Conservation (phyloP, 2,329 filamentous ascomycete genomes). For the Fusarium papillatum region DNA sequence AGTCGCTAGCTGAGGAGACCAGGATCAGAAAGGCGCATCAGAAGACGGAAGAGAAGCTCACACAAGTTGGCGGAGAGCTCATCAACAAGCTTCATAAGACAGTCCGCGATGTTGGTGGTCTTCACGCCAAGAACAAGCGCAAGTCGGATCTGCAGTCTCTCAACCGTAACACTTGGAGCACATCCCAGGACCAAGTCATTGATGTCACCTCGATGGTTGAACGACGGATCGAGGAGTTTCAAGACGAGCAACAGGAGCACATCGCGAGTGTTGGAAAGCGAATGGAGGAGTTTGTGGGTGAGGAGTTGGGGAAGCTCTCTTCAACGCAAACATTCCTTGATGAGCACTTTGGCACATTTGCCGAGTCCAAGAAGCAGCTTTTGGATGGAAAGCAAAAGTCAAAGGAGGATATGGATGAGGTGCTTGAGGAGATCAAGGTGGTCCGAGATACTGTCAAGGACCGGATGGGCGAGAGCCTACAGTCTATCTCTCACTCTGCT, state of each 20-base stretch:
- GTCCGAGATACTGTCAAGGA: slow-evolving; percentile 90
- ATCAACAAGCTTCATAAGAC: slow-evolving; percentile 84
- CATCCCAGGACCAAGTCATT: slow-evolving; percentile 81
- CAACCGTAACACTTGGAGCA: slow-evolving; percentile 85
- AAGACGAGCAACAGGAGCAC: slow-evolving; percentile 78
- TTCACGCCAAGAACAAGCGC: slow-evolving; percentile 89
- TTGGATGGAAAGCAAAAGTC: slow-evolving; percentile 77
- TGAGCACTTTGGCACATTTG: slow-evolving; percentile 77
- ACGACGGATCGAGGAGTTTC: slow-evolving; percentile 79
- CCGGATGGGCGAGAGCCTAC: slow-evolving; percentile 86
- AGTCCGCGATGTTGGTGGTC: slow-evolving; percentile 82
- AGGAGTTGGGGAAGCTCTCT: slow-evolving; percentile 80
- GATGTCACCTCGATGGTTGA: slow-evolving; percentile 86
- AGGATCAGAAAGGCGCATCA: slow-evolving; percentile 87
- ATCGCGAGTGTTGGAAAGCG: slow-evolving; percentile 76
- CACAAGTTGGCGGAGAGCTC: slow-evolving; percentile 79
- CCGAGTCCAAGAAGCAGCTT: slow-evolving; percentile 76
- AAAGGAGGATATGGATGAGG: slow-evolving; percentile 89
- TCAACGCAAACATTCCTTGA: slow-evolving; percentile 79
- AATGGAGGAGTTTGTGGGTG: slow-evolving; percentile 82
- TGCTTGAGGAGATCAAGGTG: slow-evolving; percentile 92
- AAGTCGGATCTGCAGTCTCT: slow-evolving; percentile 86
- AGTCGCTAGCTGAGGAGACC: slow-evolving; percentile 84
- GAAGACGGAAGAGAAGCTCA: slow-evolving; percentile 84
- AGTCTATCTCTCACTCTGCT: slow-evolving; percentile 85